Evolutionary conservation across 2,329 filamentous ascomycete genomes (phyloP).

Genomic region (Setomelanomma holmii): DNA sequence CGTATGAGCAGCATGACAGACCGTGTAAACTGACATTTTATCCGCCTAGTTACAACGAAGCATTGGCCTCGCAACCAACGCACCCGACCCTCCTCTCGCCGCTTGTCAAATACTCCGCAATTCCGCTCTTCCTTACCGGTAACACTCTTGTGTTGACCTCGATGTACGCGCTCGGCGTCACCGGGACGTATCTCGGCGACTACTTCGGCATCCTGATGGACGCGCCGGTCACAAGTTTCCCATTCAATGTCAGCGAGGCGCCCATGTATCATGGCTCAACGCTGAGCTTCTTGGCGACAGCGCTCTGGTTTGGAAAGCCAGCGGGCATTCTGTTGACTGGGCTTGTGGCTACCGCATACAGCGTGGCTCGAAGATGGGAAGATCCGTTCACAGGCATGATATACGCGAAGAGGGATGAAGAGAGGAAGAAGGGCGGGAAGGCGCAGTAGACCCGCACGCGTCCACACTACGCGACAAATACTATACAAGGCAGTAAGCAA

Average conservation of each 20-base stretch:
- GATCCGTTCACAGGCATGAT: conserved; percentile 95
- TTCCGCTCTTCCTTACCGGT: conserved; percentile 74
- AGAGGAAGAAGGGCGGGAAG: conserved; percentile 52
- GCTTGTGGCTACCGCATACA: conserved; percentile 79
- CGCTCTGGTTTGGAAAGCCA: conserved; percentile 84
- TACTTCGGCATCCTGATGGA: conserved; percentile 99
- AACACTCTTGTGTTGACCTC: conserved; percentile 87
- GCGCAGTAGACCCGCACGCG: conserved; percentile 21
- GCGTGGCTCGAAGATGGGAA: conserved; percentile 82
- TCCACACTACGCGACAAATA: no score
- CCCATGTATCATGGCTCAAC: conserved; percentile 98
- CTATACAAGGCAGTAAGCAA: neutral
- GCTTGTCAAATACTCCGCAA: conserved; percentile 68
- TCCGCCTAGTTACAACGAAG: conserved; percentile 75
- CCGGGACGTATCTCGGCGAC: conserved; percentile 95
- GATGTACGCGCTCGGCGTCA: conserved; percentile 91
- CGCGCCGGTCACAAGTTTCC: conserved; percentile 89
- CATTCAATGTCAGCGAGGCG: conserved; percentile 87
- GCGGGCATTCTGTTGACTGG: conserved; percentile 80
- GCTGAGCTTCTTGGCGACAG: conserved; percentile 87
- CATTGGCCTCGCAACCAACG: conserved; percentile 76
- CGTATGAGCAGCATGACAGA: no score
- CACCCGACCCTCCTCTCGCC: conserved; percentile 74
- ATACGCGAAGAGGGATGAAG: conserved; percentile 80
- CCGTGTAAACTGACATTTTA: conserved; percentile 4